Evolutionary conservation across 345 rosid genomes (phyloP).

Genomic region (Citrus hindsii): DNA sequence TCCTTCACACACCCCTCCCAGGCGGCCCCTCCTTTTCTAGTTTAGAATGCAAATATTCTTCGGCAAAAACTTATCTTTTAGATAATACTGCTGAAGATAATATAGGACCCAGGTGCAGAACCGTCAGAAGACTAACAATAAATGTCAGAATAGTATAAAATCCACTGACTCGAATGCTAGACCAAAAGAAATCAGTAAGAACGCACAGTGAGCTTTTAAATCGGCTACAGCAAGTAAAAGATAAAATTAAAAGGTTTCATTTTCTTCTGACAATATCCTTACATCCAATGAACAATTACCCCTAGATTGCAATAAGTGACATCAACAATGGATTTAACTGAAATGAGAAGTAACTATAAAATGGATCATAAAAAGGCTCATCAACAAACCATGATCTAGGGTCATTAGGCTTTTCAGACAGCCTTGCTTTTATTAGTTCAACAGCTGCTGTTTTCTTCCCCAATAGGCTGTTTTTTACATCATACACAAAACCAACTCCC

Average conservation of each 20-base stretch:
- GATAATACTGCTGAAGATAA: background rate
- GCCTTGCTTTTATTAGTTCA: constrained; percentile 67
- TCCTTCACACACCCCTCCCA: too few relatives aligned
- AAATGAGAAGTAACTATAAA: background rate
- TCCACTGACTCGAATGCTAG: background rate
- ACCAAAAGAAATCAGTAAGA: background rate
- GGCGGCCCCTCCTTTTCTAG: too few relatives aligned
- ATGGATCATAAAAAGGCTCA: background rate
- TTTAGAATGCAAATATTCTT: background rate
- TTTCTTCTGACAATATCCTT: background rate
- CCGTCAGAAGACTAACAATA: background rate
- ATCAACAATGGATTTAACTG: background rate
- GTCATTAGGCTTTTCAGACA: constrained; percentile 44
- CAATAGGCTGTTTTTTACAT: constrained; percentile 46
- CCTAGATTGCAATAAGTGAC: background rate
- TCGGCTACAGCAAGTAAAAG: background rate
- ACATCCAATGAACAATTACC: background rate
- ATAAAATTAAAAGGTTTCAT: background rate
- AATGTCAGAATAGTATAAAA: background rate
- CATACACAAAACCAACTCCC: constrained; percentile 6
- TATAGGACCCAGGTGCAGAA: background rate
- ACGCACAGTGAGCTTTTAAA: background rate
- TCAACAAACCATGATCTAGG: constrained; percentile 39
- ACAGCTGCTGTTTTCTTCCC: constrained; percentile 94
- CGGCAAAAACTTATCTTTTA: background rate